These are phyloP conservation scores for Waitea zeae DNA, from an alignment of 1,284 basidiomycete species.

Conservation along the genomic window DNA sequence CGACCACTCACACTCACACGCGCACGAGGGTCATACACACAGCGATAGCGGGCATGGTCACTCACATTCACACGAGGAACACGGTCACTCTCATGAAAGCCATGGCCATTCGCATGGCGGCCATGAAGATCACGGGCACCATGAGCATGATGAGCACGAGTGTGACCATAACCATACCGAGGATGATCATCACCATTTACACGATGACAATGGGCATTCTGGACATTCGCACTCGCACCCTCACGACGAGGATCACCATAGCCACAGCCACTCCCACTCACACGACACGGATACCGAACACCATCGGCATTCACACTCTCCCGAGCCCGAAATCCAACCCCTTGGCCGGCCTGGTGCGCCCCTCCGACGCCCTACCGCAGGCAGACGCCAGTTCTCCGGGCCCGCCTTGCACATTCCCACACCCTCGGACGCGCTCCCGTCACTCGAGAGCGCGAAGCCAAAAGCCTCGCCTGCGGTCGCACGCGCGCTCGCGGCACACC, in stretches of 20 bases:
- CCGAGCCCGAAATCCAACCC: slow-evolving; percentile 4
- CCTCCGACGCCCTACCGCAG: slow-evolving; percentile 6
- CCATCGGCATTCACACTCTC: slow-evolving; percentile 9
- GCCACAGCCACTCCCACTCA: slow-evolving; percentile 5
- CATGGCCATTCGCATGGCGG: slow-evolving; percentile 6
- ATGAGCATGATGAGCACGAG: slow-evolving; percentile 8
- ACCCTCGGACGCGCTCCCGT: slow-evolving; percentile 5
- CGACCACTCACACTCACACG: slow-evolving; percentile 14
- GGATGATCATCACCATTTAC: too few species aligned
- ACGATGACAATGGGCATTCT: too few species aligned
- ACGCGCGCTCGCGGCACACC: too few species aligned
- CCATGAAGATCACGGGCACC: slow-evolving; percentile 7
- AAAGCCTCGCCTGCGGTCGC: too few species aligned
- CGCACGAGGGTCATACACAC: slow-evolving; percentile 12
- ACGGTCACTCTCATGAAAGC: background rate
- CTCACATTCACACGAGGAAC: slow-evolving; percentile 12
- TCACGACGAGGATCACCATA: too few species aligned
- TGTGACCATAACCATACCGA: slow-evolving; percentile 7
- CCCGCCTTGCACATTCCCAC: slow-evolving; percentile 13
- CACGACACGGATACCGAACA: slow-evolving; percentile 15
- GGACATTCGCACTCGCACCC: too few species aligned
- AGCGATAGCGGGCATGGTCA: slow-evolving; percentile 18
- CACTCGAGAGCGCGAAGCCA: background rate
- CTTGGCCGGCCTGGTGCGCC: background rate
- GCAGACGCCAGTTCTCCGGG: slow-evolving; percentile 16